These are phyloP conservation scores for Chlorencoelia australis DNA, from an alignment of 2,329 filamentous ascomycete genomes.

Conservation along the genomic window DNA sequence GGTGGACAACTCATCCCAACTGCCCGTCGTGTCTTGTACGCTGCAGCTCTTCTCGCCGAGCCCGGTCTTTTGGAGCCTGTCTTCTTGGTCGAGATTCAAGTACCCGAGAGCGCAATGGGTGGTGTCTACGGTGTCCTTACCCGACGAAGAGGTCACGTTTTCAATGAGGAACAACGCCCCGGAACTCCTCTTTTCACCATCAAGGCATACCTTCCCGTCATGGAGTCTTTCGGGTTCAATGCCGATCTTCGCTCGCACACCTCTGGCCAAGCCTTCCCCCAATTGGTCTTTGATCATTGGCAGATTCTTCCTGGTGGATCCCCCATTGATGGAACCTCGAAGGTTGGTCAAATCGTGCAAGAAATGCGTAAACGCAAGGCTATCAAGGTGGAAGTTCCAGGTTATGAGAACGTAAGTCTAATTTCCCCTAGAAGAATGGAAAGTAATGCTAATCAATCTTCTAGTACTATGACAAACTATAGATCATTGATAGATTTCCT, in stretches of 20 bases:
- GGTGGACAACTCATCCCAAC: constrained; percentile 98
- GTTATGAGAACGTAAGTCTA: constrained; percentile 83
- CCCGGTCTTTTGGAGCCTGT: constrained; percentile 92
- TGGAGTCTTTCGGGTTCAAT: constrained; percentile 99
- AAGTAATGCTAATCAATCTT: constrained; percentile 31
- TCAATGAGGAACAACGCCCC: constrained; percentile 94
- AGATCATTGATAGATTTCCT: constrained; percentile 36
- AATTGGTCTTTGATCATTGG: constrained; percentile 99
- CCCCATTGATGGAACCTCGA: constrained; percentile 70
- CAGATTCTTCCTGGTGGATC: constrained; percentile 91
- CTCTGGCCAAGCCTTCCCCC: constrained; percentile 96
- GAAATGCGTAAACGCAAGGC: constrained; percentile 99
- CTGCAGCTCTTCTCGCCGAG: constrained; percentile 79
- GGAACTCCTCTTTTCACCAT: constrained; percentile 99
- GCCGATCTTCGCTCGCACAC: constrained; percentile 89
- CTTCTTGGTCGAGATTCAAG: constrained; percentile 98
- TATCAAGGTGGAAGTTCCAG: constrained; percentile 92
- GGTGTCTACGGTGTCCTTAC: constrained; percentile 99
- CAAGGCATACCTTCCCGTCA: constrained; percentile 93
- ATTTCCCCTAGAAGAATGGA: neutral
- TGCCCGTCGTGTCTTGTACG: constrained; percentile 94
- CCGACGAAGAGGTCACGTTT: constrained; percentile 96
- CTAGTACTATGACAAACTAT: constrained; percentile 99
- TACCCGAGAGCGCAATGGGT: constrained; percentile 97
- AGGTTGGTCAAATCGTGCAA: constrained; percentile 74